phyloP scores from a whole-genome alignment of 1,284 basidiomycete genomes.

The Boletus holoroseus region DNA sequence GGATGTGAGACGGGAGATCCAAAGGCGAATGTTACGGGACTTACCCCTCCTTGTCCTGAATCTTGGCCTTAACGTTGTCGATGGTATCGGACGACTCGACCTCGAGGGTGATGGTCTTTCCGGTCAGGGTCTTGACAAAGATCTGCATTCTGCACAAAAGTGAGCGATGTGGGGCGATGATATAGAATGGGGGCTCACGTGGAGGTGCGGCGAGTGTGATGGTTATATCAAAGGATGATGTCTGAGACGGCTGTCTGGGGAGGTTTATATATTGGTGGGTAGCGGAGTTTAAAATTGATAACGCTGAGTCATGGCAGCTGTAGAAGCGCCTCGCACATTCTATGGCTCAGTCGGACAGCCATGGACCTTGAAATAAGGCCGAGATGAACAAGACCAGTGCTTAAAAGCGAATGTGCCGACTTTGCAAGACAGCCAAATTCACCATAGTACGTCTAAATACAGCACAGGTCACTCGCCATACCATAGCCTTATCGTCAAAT shows the following conservation, averaged over 20 bases:
- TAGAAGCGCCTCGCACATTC: conserved; percentile 15
- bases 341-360: neutral
- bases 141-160: conserved; percentile 59
- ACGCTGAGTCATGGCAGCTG: conserved; percentile 2
- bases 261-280: conserved; percentile 22
- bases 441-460: neutral
- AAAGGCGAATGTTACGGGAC: conserved; percentile 21
- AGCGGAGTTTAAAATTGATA: conserved; percentile 25
- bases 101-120: conserved; percentile 92
- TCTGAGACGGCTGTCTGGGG: neutral
- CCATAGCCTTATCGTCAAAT: conserved; percentile 78
- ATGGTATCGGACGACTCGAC: conserved; percentile 89
- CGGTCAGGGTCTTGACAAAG: conserved; percentile 81
- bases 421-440: too few relatives aligned
- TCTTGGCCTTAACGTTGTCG: conserved; percentile 83
- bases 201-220: conserved; percentile 45
- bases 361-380: too few relatives aligned
- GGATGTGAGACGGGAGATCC: neutral
- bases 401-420: too few relatives aligned
- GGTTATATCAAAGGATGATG: conserved; percentile 22
- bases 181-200: conserved; percentile 40
- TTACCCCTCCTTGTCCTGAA: conserved; percentile 86
- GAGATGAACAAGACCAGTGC: too few relatives aligned
- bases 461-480: conserved; percentile 39
- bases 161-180: neutral